Evolutionary conservation across 2,329 filamentous ascomycete species (phyloP).

Genomic region (Trichothecium sympodiale): DNA sequence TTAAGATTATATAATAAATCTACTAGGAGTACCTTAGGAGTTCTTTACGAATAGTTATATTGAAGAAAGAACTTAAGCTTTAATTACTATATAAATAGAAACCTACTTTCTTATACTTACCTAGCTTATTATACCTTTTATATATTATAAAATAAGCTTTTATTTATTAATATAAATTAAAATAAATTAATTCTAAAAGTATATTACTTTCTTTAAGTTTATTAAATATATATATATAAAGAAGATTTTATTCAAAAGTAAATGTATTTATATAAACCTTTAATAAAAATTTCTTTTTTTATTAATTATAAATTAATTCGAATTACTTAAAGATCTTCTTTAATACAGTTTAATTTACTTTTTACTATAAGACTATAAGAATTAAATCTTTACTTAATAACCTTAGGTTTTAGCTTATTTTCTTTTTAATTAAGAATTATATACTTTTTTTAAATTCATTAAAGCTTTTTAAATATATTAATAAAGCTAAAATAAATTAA

Average conservation of each 20-base stretch:
- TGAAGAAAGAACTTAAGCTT: too few relatives aligned
- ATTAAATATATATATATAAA: not conserved
- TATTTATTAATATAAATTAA: too few relatives aligned
- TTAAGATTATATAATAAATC: too few relatives aligned
- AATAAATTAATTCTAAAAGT: not conserved
- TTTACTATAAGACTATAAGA: not conserved
- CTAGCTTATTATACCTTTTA: too few relatives aligned
- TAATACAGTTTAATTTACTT: not conserved
- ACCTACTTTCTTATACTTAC: too few relatives aligned
- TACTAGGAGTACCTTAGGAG: too few relatives aligned
- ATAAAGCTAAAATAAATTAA: constrained; percentile 1
- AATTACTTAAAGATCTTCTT: not conserved
- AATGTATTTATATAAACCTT: not conserved
- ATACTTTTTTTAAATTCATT: not conserved
- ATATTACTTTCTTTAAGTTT: not conserved
- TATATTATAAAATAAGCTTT: too few relatives aligned
- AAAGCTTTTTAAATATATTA: not conserved
- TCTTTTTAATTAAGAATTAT: constrained; percentile 1
- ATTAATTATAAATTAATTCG: not conserved
- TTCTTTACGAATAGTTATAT: too few relatives aligned
- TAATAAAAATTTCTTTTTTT: not conserved
- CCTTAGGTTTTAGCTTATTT: not conserved
- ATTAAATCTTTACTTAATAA: not conserved
- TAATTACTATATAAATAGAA: too few relatives aligned
- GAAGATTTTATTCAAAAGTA: too few relatives aligned